These are phyloP conservation scores for Saccharata proteae DNA, from an alignment of 2,329 filamentous ascomycete genomes.

Conservation along the genomic window DNA sequence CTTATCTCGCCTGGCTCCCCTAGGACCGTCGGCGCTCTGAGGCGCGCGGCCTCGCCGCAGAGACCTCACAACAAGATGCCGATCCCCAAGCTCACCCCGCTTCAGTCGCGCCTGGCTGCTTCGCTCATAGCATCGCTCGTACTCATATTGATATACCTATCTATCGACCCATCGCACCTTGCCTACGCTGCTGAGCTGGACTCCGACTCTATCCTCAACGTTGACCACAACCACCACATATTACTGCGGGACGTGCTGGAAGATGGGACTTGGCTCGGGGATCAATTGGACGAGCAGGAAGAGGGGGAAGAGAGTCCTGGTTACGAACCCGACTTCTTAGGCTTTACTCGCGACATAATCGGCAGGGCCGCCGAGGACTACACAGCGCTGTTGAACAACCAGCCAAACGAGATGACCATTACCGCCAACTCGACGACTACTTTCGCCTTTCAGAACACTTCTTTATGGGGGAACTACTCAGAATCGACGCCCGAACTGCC, in stretches of 20 bases:
- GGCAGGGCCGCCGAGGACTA: conserved; percentile 44
- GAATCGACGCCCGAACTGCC: conserved; percentile 23
- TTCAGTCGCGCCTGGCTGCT: conserved; percentile 61
- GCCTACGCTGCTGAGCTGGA: conserved; percentile 50
- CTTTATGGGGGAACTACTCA: conserved; percentile 36
- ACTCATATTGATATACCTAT: conserved; percentile 48
- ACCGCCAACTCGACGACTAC: conserved; percentile 48
- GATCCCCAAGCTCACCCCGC: conserved; percentile 52
- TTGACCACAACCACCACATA: conserved; percentile 37
- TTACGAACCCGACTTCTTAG: conserved; percentile 51
- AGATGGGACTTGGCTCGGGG: conserved; percentile 26
- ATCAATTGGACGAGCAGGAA: conserved; percentile 19
- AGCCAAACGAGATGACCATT: conserved; percentile 47
- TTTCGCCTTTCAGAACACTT: conserved; percentile 50
- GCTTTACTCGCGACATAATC: conserved; percentile 51
- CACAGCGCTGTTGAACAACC: conserved; percentile 50
- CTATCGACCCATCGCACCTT: conserved; percentile 34
- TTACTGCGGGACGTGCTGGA: conserved; percentile 35
- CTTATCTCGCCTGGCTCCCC: too few species aligned
- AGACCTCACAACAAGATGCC: too few species aligned
- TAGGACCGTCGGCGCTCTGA: too few species aligned
- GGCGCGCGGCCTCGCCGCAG: too few species aligned
- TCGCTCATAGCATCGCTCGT: conserved; percentile 50
- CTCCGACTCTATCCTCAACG: conserved; percentile 28
- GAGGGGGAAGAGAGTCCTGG: conserved; percentile 17